Evolutionary conservation across 805 yeast genomes (phyloP), one percentile per base, ranked within the genome.

Genomic region (Myxozyma vanderwaltii): DNA sequence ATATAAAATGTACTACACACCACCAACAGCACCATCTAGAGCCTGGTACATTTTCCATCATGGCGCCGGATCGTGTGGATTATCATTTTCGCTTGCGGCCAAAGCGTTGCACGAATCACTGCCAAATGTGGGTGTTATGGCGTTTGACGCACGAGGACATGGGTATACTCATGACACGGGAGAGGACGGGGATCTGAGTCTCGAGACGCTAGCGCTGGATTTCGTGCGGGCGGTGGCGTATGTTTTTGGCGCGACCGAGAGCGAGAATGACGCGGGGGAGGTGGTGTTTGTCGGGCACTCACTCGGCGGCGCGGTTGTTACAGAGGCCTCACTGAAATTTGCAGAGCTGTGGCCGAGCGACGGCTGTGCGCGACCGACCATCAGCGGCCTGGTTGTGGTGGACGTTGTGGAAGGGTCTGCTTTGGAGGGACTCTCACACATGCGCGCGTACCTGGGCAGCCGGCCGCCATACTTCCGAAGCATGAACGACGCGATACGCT

Each of bases 361-460:
- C 6, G 41, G 17, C 6, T 40, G 35, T n/a, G 33, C 19, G 17
- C 36, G 61, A 56, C 65, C 19, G 17, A 19, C 41, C 17, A 70
- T 88, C 1, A 77, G 81, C 36, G 99, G 98, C 0, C 73, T 94
- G 2, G 81, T 82, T 0, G 84, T 91, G 78, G 74, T 94, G 17
- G 99, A 94, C 72, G 94, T 94, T 1, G 97, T 94, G 0, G 99
- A 94, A 70, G 98, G 91, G 59, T 86, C 94, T 0, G 97, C 98
- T 0, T 78, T 87, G 1, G 79, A 80, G 39, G 84, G 96, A 0
- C 75, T 94, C 4, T 68, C 70, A 2, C 77, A 83, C 3, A 91
- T 94, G 89, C 80, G 83, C 6, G 66, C 71, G n/a, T 88, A 88
- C 61, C 76, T 94, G 10, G 69, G 74, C 2, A 76, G 77, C n/a